A percentile compares a stretch with the other conserved stretches of the same genome.
Evolutionary conservation across 192 early-diverging fungal species (phyloP).

Genomic region (Gryganskiella cystojenkinii): DNA sequence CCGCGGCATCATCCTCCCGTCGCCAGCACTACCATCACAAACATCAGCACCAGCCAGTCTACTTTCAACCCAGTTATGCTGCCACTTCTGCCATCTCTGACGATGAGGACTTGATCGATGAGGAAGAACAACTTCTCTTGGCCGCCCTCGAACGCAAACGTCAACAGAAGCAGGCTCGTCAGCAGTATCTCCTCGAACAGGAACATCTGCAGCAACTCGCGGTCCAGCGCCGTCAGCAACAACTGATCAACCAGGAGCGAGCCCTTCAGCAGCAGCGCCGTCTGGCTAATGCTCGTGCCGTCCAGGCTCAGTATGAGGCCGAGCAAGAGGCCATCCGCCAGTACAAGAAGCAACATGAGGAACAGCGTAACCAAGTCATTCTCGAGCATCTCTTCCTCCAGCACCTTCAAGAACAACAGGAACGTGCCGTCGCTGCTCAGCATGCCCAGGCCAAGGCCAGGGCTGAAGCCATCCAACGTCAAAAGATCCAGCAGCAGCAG

Average conservation of each 20-base stretch:
- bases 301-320: conserved; percentile 37
- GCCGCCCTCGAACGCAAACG: conserved; percentile 48
- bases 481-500: conserved; percentile 6
- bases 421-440: conserved; percentile 3
- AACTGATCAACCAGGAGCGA: conserved; percentile 30
- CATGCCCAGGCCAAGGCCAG: conserved; percentile 11
- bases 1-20: background rate
- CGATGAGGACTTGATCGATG: conserved; percentile 17
- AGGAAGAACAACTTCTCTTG: conserved; percentile 41
- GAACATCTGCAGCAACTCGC: conserved; percentile 9
- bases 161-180: conserved; percentile 39
- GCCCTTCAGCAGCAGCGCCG: conserved; percentile 10
- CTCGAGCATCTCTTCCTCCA: conserved; percentile 1
- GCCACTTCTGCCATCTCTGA: background rate
- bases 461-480: conserved; percentile 7
- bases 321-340: conserved; percentile 42
- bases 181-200: conserved; percentile 27
- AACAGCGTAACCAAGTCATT: conserved; percentile 2
- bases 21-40: conserved; percentile 2
- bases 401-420: conserved; percentile 14
- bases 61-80: background rate
- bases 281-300: conserved; percentile 7
- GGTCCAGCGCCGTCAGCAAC: conserved; percentile 20
- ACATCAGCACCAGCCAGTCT: background rate
- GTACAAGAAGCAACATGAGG: conserved; percentile 26